phyloP scores from a whole-genome alignment of 2,329 filamentous ascomycete genomes.

The Curvularia hawaiiensis region DNA sequence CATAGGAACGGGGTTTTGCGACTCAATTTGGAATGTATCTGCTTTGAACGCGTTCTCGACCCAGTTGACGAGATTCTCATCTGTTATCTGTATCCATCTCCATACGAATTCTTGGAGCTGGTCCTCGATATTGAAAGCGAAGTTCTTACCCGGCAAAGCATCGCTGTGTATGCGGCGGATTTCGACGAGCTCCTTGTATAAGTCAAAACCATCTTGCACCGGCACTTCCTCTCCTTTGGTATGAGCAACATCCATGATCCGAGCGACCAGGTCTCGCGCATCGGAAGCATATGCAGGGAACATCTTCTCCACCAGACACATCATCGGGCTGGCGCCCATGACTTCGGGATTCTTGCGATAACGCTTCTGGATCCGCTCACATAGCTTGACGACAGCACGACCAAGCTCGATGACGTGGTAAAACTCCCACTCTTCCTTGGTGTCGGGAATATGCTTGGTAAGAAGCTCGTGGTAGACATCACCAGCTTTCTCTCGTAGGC shows the following conservation, averaged over 20 bases:
- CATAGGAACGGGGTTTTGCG: conserved; percentile 65
- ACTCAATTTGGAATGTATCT: conserved; percentile 80
- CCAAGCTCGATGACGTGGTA: conserved; percentile 88
- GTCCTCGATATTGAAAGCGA: conserved; percentile 86
- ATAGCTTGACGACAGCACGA: conserved; percentile 81
- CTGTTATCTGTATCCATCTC: conserved; percentile 87
- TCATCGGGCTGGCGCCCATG: conserved; percentile 73
- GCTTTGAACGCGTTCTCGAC: conserved; percentile 91
- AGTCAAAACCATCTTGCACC: conserved; percentile 89
- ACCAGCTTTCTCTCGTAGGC: conserved; percentile 73
- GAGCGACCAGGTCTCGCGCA: conserved; percentile 79
- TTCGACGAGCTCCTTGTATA: conserved; percentile 87
- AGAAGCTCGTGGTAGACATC: conserved; percentile 82
- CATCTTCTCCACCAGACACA: conserved; percentile 78
- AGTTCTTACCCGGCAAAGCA: conserved; percentile 71
- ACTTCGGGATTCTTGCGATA: conserved; percentile 88
- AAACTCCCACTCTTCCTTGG: conserved; percentile 86
- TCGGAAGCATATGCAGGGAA: conserved; percentile 92
- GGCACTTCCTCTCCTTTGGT: conserved; percentile 75
- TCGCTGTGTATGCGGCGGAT: conserved; percentile 81
- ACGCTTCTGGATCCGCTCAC: conserved; percentile 87
- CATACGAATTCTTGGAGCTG: conserved; percentile 91
- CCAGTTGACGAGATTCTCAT: conserved; percentile 78
- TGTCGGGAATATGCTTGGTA: conserved; percentile 77
- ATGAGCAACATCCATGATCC: conserved; percentile 76